Conservation (phyloP, 345 rosid genomes). For the Rubroshorea leprosula region DNA sequence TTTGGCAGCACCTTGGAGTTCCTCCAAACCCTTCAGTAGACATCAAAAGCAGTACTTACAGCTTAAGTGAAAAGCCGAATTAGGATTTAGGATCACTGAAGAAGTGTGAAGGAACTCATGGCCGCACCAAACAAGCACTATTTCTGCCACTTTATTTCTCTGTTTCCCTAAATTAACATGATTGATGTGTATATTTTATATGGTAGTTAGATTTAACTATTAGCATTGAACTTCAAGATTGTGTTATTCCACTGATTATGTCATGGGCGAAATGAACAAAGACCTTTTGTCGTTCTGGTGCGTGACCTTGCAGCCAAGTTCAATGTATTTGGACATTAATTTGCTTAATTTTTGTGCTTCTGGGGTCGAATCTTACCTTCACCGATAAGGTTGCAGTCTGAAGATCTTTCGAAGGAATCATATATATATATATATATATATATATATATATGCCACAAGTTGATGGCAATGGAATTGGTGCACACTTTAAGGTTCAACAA, state of each 20-base stretch:
- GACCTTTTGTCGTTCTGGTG: conserved; percentile 2
- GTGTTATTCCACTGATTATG: too few relatives aligned
- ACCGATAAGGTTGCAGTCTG: too few relatives aligned
- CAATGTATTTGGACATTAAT: conserved; percentile 10
- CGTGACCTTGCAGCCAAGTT: background rate
- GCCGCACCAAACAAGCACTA: conserved; percentile 25
- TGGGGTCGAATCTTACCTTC: background rate
- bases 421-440: too few relatives aligned
- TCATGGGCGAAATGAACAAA: too few relatives aligned
- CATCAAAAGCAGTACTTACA: background rate
- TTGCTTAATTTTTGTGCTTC: background rate
- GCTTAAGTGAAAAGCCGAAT: background rate
- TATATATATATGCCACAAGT: background rate
- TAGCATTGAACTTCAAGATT: too few relatives aligned
- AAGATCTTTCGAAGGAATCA: too few relatives aligned
- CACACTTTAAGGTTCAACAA: background rate
- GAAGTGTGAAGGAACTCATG: conserved; percentile 23
- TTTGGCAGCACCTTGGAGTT: conserved; percentile 21
- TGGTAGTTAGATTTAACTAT: too few relatives aligned
- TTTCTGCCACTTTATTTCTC: too few relatives aligned
- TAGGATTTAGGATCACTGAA: conserved; percentile 18
- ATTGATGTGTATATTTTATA: too few relatives aligned
- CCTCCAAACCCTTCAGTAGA: conserved; percentile 32
- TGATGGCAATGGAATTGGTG: too few relatives aligned
- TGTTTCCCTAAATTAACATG: too few relatives aligned